Evolutionary conservation across 768 basidiomycete genomes (phyloP).

Genomic region (Phaeotremella fagi): DNA sequence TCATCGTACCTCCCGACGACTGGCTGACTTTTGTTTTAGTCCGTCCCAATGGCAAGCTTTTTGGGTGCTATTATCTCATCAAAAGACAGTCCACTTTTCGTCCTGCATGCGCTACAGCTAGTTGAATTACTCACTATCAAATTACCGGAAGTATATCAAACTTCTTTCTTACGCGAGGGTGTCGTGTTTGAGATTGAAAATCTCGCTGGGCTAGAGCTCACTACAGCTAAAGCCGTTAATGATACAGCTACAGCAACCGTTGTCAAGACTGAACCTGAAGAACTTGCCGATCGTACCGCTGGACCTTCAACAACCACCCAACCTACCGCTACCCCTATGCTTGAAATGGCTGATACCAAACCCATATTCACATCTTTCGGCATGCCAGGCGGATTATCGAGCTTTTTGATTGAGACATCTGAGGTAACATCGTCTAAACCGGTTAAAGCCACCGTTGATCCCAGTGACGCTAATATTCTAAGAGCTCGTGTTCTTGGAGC

Average conservation of each 20-base stretch:
- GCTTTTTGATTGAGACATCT: conserved; percentile 11
- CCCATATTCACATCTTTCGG: conserved; percentile 17
- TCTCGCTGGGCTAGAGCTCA: conserved; percentile 63
- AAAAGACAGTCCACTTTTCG: conserved; percentile 78
- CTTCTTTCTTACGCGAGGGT: conserved; percentile 87
- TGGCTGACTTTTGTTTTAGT: conserved; percentile 52
- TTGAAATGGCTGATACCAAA: conserved; percentile 29
- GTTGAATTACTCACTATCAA: conserved; percentile 86
- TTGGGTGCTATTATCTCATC: conserved; percentile 89
- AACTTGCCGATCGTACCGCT: conserved; percentile 1
- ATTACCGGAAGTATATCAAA: conserved; percentile 75
- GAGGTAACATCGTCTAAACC: conserved; percentile 10
- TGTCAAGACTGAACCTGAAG: conserved; percentile 37
- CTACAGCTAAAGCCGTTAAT: conserved; percentile 47
- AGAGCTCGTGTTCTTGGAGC: conserved; percentile 86
- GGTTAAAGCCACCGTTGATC: conserved; percentile 51
- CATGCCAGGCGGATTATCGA: conserved; percentile 12
- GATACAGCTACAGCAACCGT: conserved; percentile 8
- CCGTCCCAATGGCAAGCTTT: conserved; percentile 91
- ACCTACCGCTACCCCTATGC: not conserved
- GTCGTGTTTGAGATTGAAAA: conserved; percentile 90
- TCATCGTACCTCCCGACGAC: not conserved
- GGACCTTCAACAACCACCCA: conserved; percentile 3
- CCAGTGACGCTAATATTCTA: conserved; percentile 84
- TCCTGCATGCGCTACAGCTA: conserved; percentile 83